Percentiles rank a stretch among this genome's conserved stretches.
Evolutionary conservation across 2,329 filamentous ascomycete species (phyloP).

Genomic region (Pseudophaeomoniella oleicola): DNA sequence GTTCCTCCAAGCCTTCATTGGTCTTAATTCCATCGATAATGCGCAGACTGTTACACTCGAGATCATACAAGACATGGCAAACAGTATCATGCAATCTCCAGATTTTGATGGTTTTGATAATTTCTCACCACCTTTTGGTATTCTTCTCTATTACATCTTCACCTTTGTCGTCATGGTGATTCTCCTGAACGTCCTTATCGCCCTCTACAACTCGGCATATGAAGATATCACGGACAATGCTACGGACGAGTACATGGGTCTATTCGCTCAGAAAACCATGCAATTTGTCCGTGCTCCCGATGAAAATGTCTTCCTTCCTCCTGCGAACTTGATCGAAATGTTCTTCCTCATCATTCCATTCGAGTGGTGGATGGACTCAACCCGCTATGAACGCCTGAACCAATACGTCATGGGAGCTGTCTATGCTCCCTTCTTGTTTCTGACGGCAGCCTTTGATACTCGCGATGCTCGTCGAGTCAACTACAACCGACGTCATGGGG

Average conservation of each 20-base stretch:
- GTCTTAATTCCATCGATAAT: conserved; percentile 70
- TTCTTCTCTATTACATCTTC: conserved; percentile 94
- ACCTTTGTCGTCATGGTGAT: conserved; percentile 96
- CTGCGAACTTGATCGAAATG: conserved; percentile 87
- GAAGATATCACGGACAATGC: conserved; percentile 88
- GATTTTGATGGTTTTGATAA: conserved; percentile 81
- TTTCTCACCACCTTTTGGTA: conserved; percentile 83
- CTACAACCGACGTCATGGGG: conserved; percentile 61
- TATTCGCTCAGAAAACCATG: conserved; percentile 89
- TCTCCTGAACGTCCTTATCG: conserved; percentile 89
- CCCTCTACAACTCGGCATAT: conserved; percentile 92
- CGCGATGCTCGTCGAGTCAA: conserved; percentile 51
- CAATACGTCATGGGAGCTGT: conserved; percentile 74
- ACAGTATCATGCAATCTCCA: conserved; percentile 80
- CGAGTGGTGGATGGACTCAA: conserved; percentile 86
- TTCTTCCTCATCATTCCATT: conserved; percentile 63
- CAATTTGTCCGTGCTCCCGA: conserved; percentile 93
- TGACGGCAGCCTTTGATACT: conserved; percentile 61
- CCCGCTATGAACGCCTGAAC: conserved; percentile 66
- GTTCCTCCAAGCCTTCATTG: conserved; percentile 89
- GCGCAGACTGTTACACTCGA: conserved; percentile 35
- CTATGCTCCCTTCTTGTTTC: conserved; percentile 69
- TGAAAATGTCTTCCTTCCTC: conserved; percentile 95
- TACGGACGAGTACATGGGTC: conserved; percentile 84
- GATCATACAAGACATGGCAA: conserved; percentile 50